Percentiles rank a stretch among this genome's conserved stretches.
These are phyloP conservation scores for Macaranga tanarius DNA, from an alignment of 441 rosid genomes.

Conservation along the genomic window DNA sequence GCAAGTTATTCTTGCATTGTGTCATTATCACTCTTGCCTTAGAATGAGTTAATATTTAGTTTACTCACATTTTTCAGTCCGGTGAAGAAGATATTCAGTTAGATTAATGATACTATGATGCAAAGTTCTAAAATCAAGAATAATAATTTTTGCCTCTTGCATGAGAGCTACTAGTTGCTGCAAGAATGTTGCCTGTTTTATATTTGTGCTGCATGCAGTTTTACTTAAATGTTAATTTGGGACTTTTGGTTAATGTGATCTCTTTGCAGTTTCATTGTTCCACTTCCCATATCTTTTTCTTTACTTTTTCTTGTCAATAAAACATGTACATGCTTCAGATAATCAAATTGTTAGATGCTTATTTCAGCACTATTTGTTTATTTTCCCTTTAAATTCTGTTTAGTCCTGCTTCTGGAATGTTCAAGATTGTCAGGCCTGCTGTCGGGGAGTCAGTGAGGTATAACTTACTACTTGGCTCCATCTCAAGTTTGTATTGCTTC, in stretches of 20 bases:
- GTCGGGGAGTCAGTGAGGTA: conserved; percentile 98
- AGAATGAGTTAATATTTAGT: no score
- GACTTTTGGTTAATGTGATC: neutral
- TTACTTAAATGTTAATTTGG: neutral
- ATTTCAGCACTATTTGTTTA: neutral
- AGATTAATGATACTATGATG: neutral
- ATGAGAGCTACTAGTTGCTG: conserved; percentile 7
- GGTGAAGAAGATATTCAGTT: no score
- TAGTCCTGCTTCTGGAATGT: conserved; percentile 79
- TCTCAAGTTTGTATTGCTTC: conserved; percentile 13
- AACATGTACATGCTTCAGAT: neutral
- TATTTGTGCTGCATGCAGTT: neutral
- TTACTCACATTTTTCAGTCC: no score
- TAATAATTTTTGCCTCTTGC: neutral
- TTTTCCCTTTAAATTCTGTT: conserved; percentile 27
- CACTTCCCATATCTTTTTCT: neutral
- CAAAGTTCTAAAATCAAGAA: neutral
- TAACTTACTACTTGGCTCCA: conserved; percentile 11
- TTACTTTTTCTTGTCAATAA: neutral
- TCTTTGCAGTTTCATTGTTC: neutral
- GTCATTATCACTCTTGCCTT: no score
- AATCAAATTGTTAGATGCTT: neutral
- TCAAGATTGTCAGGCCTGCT: conserved; percentile 89
- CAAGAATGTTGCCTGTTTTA: neutral
- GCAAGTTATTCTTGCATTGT: no score